phyloP scores from a whole-genome alignment of 129 eudicot species.

The Pulicaria dysenterica region DNA sequence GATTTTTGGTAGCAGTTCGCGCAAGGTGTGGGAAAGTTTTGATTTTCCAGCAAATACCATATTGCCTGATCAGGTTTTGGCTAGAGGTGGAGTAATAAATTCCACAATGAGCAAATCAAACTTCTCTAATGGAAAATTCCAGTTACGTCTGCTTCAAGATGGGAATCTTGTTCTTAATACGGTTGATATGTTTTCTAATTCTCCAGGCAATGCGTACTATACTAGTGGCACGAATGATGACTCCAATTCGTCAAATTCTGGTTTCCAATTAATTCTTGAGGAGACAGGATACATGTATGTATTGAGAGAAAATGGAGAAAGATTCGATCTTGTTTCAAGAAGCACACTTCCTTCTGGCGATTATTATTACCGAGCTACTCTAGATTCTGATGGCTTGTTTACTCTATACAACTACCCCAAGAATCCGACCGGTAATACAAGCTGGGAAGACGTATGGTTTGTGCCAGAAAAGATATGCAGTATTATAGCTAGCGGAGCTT shows the following conservation, averaged over 20 bases:
- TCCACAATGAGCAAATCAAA: constrained; percentile 34
- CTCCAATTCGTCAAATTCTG: constrained; percentile 17
- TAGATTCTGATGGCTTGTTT: constrained; percentile 58
- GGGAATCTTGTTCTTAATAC: constrained; percentile 54
- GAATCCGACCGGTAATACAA: constrained; percentile 1
- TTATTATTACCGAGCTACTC: constrained; percentile 45
- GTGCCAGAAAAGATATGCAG: constrained; percentile 46
- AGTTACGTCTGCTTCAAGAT: constrained; percentile 26
- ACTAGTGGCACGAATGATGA: neutral
- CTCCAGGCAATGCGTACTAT: constrained; percentile 23
- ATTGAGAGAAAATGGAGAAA: constrained; percentile 31
- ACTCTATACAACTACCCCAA: constrained; percentile 42
- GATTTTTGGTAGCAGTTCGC: constrained; percentile 21
- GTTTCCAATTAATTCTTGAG: constrained; percentile 34
- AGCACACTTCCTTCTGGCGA: constrained; percentile 7
- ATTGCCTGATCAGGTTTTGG: constrained; percentile 45
- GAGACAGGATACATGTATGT: constrained; percentile 37
- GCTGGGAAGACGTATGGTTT: constrained; percentile 24
- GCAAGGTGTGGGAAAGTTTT: constrained; percentile 55
- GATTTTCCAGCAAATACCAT: constrained; percentile 51
- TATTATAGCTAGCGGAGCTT: constrained; percentile 41
- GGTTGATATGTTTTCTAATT: neutral
- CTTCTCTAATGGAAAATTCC: constrained; percentile 45
- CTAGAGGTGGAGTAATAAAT: constrained; percentile 7
- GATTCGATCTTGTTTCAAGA: constrained; percentile 10